Conservation (phyloP, 2,329 filamentous ascomycete genomes). For the Myriangium duriaei region DNA sequence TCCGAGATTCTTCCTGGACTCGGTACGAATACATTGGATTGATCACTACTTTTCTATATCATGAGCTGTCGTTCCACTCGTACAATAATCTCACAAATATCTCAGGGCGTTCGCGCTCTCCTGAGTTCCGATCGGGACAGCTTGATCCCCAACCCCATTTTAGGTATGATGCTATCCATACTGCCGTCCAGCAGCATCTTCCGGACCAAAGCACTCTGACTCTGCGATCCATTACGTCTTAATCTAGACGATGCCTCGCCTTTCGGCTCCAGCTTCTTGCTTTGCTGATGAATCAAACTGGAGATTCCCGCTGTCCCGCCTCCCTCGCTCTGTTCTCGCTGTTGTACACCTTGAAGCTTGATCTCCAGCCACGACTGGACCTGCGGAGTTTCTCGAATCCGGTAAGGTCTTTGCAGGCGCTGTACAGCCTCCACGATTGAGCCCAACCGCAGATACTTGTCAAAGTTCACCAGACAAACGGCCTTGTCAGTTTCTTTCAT, state of each 20-base stretch:
- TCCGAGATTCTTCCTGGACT: no score
- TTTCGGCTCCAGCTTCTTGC: neutral
- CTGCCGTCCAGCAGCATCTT: neutral
- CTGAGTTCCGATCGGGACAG: neutral
- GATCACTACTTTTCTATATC: no score
- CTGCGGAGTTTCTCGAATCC: neutral
- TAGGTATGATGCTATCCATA: neutral
- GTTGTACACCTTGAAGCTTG: neutral
- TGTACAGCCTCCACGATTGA: conserved; percentile 94
- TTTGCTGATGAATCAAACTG: neutral
- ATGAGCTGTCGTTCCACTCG: no score
- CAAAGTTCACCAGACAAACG: conserved; percentile 85
- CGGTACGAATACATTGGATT: no score
- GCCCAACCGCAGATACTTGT: conserved; percentile 89
- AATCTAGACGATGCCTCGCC: neutral
- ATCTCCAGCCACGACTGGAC: neutral
- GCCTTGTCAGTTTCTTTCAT: conserved; percentile 47
- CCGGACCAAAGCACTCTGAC: neutral
- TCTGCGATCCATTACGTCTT: neutral
- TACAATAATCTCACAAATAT: neutral
- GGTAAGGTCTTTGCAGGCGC: conserved; percentile 86
- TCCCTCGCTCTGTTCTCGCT: neutral
- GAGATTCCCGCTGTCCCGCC: neutral
- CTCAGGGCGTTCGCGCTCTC: neutral
- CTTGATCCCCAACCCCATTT: neutral